A percentile compares a stretch with the other conserved stretches of the same genome.
phyloP scores from a whole-genome alignment of 305 asterid species.

The Lippia alba region DNA sequence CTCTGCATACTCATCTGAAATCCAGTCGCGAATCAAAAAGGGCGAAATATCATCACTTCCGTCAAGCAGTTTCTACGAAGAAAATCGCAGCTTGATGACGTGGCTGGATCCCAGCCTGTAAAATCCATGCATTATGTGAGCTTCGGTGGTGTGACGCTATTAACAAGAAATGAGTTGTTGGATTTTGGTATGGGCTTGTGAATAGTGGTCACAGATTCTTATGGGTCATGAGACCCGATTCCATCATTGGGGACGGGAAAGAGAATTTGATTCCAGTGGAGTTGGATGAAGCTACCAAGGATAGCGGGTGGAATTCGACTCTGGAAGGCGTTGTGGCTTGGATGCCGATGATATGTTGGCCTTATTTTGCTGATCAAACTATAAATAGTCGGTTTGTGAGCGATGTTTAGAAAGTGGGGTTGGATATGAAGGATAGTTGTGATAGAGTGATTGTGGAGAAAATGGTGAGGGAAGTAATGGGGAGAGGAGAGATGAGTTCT shows the following conservation, averaged over 20 bases:
- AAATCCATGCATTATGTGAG: constrained; percentile 31
- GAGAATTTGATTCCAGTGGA: constrained; percentile 33
- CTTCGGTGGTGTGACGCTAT: too few species aligned
- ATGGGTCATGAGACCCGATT: constrained; percentile 53
- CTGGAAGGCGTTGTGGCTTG: constrained; percentile 41
- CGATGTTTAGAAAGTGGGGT: constrained; percentile 50
- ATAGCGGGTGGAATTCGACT: constrained; percentile 51
- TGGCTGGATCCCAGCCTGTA: constrained; percentile 47
- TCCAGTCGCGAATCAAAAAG: constrained; percentile 28
- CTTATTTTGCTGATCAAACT: constrained; percentile 45
- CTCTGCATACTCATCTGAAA: constrained; percentile 43
- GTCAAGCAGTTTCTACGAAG: constrained; percentile 45
- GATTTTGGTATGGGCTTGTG: constrained; percentile 58
- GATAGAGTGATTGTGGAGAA: constrained; percentile 45
- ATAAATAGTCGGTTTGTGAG: constrained; percentile 51
- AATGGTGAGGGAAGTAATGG: constrained; percentile 48
- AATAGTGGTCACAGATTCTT: constrained; percentile 48
- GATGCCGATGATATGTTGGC: constrained; percentile 53
- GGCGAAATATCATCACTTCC: constrained; percentile 6
- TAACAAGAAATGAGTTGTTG: constrained; percentile 24
- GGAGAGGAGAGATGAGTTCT: constrained; percentile 41
- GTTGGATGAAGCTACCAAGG: constrained; percentile 42
- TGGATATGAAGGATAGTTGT: constrained; percentile 52
- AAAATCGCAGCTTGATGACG: constrained; percentile 44
- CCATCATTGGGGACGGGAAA: constrained; percentile 23